These are phyloP conservation scores for Pisolithus orientalis DNA, from an alignment of 768 basidiomycete species.

Conservation along the genomic window DNA sequence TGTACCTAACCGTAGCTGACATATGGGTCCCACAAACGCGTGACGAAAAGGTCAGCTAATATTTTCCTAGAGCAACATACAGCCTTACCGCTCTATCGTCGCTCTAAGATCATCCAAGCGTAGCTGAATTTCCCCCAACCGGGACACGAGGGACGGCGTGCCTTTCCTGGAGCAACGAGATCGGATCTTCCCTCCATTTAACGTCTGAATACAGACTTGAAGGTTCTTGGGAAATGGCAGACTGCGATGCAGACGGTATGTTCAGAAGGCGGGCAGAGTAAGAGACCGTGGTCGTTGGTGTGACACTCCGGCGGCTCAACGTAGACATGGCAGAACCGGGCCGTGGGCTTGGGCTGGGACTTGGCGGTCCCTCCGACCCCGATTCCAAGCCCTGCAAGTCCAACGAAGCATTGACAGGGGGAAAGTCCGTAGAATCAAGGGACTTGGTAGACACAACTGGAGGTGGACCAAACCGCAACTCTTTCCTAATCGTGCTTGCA, in stretches of 20 bases:
- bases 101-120: constrained; percentile 29
- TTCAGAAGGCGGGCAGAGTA: constrained; percentile 29
- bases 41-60: background rate
- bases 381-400: constrained; percentile 32
- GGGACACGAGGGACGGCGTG: constrained; percentile 38
- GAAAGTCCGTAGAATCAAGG: constrained; percentile 16
- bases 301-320: constrained; percentile 55
- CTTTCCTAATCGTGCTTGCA: constrained; percentile 38
- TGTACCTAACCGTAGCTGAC: too few species aligned
- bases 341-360: constrained; percentile 66
- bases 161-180: constrained; percentile 37
- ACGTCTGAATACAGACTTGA: background rate
- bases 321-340: constrained; percentile 73
- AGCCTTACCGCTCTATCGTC: constrained; percentile 4
- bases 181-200: constrained; percentile 14
- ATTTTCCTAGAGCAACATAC: background rate
- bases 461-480: constrained; percentile 39
- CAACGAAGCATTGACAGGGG: constrained; percentile 12
- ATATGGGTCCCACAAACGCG: background rate
- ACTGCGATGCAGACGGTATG: constrained; percentile 15
- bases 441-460: constrained; percentile 17
- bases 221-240: constrained; percentile 2
- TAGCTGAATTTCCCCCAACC: constrained; percentile 38
- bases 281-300: constrained; percentile 45
- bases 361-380: constrained; percentile 67